Percentiles rank a stretch among this genome's conserved stretches.
Conservation (phyloP, 1,139 yeast genomes). For the Magnusiomyces fungicola region DNA sequence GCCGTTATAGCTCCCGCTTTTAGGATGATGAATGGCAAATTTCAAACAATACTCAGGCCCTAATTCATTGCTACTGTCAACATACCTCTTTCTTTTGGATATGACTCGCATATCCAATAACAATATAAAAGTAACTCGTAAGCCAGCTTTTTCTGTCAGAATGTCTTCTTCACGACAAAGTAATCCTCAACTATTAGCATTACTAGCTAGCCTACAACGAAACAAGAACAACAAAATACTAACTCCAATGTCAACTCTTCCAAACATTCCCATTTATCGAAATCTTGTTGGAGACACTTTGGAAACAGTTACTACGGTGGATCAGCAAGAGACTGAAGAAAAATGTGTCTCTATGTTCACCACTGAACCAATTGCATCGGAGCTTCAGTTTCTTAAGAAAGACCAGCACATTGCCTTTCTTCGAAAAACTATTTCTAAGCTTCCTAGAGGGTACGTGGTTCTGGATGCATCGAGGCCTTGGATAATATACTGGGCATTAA, state of each 20-base stretch:
- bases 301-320: conserved; percentile 23
- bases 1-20: no score
- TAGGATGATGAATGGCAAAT: no score
- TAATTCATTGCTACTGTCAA: no score
- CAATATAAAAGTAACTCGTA: conserved; percentile 12
- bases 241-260: conserved; percentile 1
- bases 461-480: conserved; percentile 89
- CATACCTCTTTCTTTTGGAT: no score
- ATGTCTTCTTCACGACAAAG: not conserved
- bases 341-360: conserved; percentile 30
- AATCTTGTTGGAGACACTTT: conserved; percentile 16
- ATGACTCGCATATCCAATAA: not conserved
- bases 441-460: conserved; percentile 43
- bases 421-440: conserved; percentile 37
- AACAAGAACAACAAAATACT: not conserved
- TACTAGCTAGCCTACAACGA: not conserved
- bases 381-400: conserved; percentile 24
- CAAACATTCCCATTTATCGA: conserved; percentile 10
- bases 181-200: not conserved
- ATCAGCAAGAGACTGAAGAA: conserved; percentile 40
- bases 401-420: conserved; percentile 38
- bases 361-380: conserved; percentile 16
- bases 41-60: no score
- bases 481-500: conserved; percentile 79
- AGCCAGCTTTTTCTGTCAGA: not conserved